Evolutionary conservation across 306 rosid genomes (phyloP).

Genomic region (Bauhinia variegata): DNA sequence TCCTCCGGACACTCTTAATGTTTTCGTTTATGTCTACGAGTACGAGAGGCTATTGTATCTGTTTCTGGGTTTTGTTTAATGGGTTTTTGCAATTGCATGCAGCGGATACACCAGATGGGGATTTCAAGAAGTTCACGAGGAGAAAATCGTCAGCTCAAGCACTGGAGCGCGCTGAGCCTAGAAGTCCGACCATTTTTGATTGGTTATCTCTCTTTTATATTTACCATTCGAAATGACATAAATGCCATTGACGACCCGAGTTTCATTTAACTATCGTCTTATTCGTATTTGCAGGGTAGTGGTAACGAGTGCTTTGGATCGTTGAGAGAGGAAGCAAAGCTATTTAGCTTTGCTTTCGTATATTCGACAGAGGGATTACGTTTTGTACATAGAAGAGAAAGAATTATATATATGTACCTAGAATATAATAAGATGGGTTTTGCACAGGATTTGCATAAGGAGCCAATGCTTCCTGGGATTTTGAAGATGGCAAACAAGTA

Average conservation of each 20-base stretch:
- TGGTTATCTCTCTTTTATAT: slow-evolving; percentile 50
- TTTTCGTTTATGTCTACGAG: no score
- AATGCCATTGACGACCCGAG: background rate
- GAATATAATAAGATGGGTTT: slow-evolving; percentile 39
- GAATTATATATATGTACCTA: background rate
- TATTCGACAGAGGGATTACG: slow-evolving; percentile 34
- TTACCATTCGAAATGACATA: background rate
- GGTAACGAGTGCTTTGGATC: slow-evolving; percentile 69
- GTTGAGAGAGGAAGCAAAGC: slow-evolving; percentile 52
- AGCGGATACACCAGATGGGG: slow-evolving; percentile 65
- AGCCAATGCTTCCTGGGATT: slow-evolving; percentile 45
- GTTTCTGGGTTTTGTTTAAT: background rate
- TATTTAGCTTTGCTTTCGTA: slow-evolving; percentile 26
- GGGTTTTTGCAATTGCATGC: slow-evolving; percentile 15
- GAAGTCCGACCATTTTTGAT: slow-evolving; percentile 59
- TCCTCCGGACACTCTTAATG: background rate
- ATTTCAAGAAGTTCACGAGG: slow-evolving; percentile 62
- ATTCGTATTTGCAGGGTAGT: slow-evolving; percentile 60
- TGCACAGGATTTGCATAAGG: slow-evolving; percentile 22
- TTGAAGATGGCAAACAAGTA: slow-evolving; percentile 28
- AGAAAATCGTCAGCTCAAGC: slow-evolving; percentile 45
- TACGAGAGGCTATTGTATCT: background rate
- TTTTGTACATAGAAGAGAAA: slow-evolving; percentile 37
- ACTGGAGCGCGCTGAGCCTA: slow-evolving; percentile 36
- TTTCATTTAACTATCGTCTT: background rate